Conservation (phyloP, 176 grass and related monocot species). For the Ensete glaucum region DNA sequence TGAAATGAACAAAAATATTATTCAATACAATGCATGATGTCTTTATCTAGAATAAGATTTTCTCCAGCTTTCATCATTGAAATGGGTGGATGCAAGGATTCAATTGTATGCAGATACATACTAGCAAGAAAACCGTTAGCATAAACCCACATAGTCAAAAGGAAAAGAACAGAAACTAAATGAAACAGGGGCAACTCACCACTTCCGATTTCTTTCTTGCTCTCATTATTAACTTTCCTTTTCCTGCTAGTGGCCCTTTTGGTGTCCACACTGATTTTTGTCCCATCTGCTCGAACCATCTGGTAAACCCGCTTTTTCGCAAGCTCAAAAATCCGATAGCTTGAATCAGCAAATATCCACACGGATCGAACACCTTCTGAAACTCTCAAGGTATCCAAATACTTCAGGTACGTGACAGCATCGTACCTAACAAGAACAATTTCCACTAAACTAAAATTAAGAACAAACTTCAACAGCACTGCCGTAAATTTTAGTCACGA, state of each 20-base stretch:
- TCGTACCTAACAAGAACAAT: constrained; percentile 53
- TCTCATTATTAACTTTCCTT: constrained; percentile 35
- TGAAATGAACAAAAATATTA: background rate
- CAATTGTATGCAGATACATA: background rate
- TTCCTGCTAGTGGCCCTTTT: constrained; percentile 54
- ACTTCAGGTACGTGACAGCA: constrained; percentile 86
- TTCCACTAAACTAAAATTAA: background rate
- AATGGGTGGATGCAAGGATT: no score
- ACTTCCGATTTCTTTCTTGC: constrained; percentile 48
- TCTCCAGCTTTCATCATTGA: background rate
- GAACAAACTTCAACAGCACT: background rate
- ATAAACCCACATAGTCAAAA: background rate
- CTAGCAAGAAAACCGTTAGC: background rate
- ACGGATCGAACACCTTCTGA: constrained; percentile 90
- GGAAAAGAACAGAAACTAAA: constrained; percentile 10
- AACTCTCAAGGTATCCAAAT: constrained; percentile 81
- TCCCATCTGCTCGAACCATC: constrained; percentile 54
- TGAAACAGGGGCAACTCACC: constrained; percentile 26
- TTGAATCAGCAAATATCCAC: constrained; percentile 96
- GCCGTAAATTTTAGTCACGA: background rate
- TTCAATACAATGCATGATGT: background rate
- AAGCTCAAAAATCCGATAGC: constrained; percentile 87
- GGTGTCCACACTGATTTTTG: constrained; percentile 30
- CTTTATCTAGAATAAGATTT: background rate
- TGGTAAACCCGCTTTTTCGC: constrained; percentile 86